Percentiles rank a stretch among this genome's conserved stretches.
These are phyloP conservation scores for Phytophthora vignae DNA, from an alignment of 352 stramenopile genomes.

Conservation along the genomic window DNA sequence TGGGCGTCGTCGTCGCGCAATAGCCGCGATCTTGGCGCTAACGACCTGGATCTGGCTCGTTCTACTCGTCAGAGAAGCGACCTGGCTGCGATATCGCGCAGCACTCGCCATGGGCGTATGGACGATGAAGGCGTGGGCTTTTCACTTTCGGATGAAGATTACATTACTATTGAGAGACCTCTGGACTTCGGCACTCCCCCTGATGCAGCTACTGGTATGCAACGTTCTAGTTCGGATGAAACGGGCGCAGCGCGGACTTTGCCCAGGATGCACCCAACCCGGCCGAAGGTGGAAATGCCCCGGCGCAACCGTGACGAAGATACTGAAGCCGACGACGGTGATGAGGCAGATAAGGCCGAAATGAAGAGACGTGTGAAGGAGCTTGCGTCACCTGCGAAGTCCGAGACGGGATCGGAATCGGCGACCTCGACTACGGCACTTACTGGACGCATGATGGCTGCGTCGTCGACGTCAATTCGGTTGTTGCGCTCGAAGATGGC, in stretches of 20 bases:
- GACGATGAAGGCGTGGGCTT: conserved; percentile 44
- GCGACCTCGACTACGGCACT: conserved; percentile 62
- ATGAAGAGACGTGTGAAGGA: conserved; percentile 44
- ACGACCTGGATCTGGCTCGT: conserved; percentile 43
- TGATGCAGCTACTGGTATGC: conserved; percentile 12
- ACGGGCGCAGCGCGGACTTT: conserved; percentile 19
- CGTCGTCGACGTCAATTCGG: conserved; percentile 39
- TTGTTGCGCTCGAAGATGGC: conserved; percentile 40
- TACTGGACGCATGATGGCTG: conserved; percentile 45
- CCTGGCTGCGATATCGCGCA: conserved; percentile 42
- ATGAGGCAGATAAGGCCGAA: conserved; percentile 22
- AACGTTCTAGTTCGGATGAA: conserved; percentile 31
- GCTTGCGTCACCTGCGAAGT: conserved; percentile 62
- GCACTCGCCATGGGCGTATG: conserved; percentile 44
- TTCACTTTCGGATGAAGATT: conserved; percentile 77
- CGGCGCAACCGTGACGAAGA: conserved; percentile 9
- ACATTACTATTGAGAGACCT: conserved; percentile 64
- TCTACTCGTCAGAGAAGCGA: conserved; percentile 36
- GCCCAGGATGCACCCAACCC: conserved; percentile 26
- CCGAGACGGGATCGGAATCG: conserved; percentile 46
- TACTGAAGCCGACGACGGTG: conserved; percentile 4
- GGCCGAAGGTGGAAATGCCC: conserved; percentile 26
- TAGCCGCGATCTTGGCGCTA: conserved; percentile 32
- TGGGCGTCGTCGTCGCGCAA: conserved; percentile 37
- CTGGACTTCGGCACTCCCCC: conserved; percentile 37